These are phyloP conservation scores for Sherardia arvensis DNA, from an alignment of 257 asterid genomes.

Conservation along the genomic window DNA sequence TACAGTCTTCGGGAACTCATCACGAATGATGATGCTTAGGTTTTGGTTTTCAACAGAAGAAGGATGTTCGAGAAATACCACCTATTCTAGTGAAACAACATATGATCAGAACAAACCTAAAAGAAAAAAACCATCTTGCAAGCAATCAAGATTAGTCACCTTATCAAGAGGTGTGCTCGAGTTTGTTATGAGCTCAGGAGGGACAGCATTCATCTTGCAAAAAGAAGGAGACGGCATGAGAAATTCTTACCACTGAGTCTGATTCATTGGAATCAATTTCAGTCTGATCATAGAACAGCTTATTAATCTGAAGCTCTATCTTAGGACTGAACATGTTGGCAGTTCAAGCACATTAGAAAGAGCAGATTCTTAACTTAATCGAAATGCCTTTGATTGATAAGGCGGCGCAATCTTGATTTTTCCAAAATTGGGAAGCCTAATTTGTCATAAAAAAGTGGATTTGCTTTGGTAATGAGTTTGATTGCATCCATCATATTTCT, in stretches of 20 bases:
- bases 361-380: neutral
- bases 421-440: constrained; percentile 35
- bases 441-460: constrained; percentile 49
- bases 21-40: constrained; percentile 19
- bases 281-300: constrained; percentile 59
- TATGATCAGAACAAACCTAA: neutral
- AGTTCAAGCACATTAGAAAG: constrained; percentile 36
- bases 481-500: constrained; percentile 34
- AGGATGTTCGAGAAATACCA: constrained; percentile 12
- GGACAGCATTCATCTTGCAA: constrained; percentile 11
- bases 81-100: constrained; percentile 27
- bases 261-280: constrained; percentile 24
- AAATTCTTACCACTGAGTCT: no score
- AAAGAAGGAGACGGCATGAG: no score
- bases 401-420: constrained; percentile 61
- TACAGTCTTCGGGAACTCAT: constrained; percentile 42
- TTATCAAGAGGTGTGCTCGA: constrained; percentile 23
- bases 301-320: constrained; percentile 44
- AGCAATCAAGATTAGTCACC: constrained; percentile 26
- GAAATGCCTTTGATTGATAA: constrained; percentile 64
- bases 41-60: constrained; percentile 13
- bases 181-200: neutral
- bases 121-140: neutral
- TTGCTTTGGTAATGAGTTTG: constrained; percentile 36
- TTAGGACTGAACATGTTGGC: constrained; percentile 76